phyloP scores from a whole-genome alignment of 2,329 filamentous ascomycete genomes.

The Hyphodiscus sp. region DNA sequence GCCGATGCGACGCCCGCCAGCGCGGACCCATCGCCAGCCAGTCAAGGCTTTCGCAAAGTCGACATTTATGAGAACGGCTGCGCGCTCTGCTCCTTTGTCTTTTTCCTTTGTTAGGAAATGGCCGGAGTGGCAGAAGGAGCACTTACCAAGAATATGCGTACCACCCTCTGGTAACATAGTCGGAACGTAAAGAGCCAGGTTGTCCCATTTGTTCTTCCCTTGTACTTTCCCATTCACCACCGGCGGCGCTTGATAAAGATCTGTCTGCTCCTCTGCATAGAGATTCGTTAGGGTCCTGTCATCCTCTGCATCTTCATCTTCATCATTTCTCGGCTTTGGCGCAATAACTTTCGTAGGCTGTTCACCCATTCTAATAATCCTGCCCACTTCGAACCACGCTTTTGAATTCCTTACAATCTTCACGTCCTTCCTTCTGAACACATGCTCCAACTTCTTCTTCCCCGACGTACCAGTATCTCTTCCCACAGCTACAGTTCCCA shows the following conservation, averaged over 20 bases:
- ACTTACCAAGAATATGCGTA: conserved; percentile 58
- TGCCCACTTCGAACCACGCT: conserved; percentile 85
- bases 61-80: conserved; percentile 68
- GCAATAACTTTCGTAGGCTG: conserved; percentile 73
- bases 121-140: neutral
- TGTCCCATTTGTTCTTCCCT: conserved; percentile 79
- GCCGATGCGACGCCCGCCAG: conserved; percentile 55
- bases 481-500: conserved; percentile 72
- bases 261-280: conserved; percentile 59
- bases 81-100: conserved; percentile 55
- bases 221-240: conserved; percentile 71
- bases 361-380: conserved; percentile 70
- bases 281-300: conserved; percentile 48
- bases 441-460: conserved; percentile 55
- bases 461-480: conserved; percentile 35
- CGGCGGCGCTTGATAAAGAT: conserved; percentile 67
- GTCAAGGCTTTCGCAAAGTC: conserved; percentile 88
- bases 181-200: conserved; percentile 87
- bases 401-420: conserved; percentile 71
- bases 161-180: conserved; percentile 85
- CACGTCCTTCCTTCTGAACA: conserved; percentile 80
- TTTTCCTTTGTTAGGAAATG: conserved; percentile 28
- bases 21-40: conserved; percentile 75
- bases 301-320: conserved; percentile 31
- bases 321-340: conserved; percentile 35